Conservation (phyloP, 1,284 basidiomycete species). For the Caloboletus inedulis region DNA sequence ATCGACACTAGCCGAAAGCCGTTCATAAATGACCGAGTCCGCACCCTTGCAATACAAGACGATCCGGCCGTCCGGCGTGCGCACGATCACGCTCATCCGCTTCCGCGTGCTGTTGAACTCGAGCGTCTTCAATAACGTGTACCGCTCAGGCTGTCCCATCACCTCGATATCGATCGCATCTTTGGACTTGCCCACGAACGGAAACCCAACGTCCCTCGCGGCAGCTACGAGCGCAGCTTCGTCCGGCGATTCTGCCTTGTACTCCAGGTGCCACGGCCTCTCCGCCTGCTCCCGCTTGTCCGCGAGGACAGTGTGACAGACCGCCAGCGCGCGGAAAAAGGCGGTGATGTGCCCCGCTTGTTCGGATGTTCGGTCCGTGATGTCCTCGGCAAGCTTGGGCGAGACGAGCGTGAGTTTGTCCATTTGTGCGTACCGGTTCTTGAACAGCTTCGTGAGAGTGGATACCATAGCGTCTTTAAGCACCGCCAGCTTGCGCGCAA, state of each 20-base stretch:
- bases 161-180: slow-evolving; percentile 86
- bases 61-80: slow-evolving; percentile 78
- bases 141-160: slow-evolving; percentile 83
- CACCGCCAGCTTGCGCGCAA: slow-evolving; percentile 58
- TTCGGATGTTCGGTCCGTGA: slow-evolving; percentile 57
- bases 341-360: slow-evolving; percentile 72
- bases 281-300: slow-evolving; percentile 66
- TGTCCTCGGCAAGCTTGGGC: slow-evolving; percentile 76
- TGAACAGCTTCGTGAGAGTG: slow-evolving; percentile 74
- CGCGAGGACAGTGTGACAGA: slow-evolving; percentile 90
- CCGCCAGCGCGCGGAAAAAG: slow-evolving; percentile 88
- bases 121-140: slow-evolving; percentile 76
- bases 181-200: slow-evolving; percentile 79
- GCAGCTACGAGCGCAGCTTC: slow-evolving; percentile 92
- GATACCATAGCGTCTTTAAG: slow-evolving; percentile 80
- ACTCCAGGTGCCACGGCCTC: slow-evolving; percentile 72
- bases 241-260: slow-evolving; percentile 95
- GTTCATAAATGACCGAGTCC: slow-evolving; percentile 90
- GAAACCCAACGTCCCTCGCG: slow-evolving; percentile 91
- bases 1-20: slow-evolving; percentile 76
- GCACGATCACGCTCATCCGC: slow-evolving; percentile 89
- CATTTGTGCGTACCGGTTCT: slow-evolving; percentile 84
- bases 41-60: slow-evolving; percentile 95
- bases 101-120: slow-evolving; percentile 95
- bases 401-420: slow-evolving; percentile 89